These are phyloP conservation scores for Phaeolepiota aurea DNA, from an alignment of 768 basidiomycete genomes.

Conservation along the genomic window DNA sequence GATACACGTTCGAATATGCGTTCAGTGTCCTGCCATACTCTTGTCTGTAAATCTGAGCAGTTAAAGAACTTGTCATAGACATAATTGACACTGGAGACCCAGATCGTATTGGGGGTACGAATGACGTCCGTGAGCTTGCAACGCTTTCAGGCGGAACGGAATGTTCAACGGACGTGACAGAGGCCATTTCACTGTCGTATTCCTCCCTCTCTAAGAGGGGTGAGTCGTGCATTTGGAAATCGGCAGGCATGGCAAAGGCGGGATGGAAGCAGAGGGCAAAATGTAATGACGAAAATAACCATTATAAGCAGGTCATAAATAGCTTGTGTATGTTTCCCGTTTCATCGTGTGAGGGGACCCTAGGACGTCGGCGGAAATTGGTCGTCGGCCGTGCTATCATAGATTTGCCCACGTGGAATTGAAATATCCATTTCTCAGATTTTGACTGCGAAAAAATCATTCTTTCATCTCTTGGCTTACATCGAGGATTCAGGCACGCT, in stretches of 20 bases:
- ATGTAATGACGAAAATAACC: too few species aligned
- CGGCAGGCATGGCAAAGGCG: neutral
- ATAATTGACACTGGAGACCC: conserved; percentile 60
- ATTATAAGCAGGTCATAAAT: neutral
- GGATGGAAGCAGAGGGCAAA: neutral
- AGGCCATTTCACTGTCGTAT: conserved; percentile 38
- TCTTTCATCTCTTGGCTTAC: too few species aligned
- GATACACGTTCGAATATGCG: conserved; percentile 74
- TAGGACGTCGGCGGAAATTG: conserved; percentile 15
- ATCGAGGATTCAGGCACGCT: too few species aligned
- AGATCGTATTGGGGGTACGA: conserved; percentile 52
- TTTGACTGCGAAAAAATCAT: too few species aligned
- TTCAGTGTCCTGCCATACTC: conserved; percentile 68
- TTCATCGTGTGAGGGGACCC: conserved; percentile 10
- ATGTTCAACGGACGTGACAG: conserved; percentile 29
- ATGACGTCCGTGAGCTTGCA: conserved; percentile 46
- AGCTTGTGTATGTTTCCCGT: neutral
- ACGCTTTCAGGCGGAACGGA: conserved; percentile 28
- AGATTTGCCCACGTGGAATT: neutral
- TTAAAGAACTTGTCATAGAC: conserved; percentile 59
- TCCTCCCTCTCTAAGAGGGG: conserved; percentile 25
- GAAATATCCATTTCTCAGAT: too few species aligned
- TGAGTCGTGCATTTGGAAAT: neutral
- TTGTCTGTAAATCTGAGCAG: conserved; percentile 47
- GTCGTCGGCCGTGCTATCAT: neutral